Conservation (phyloP, 2,329 filamentous ascomycete genomes). For the Sporothrix globosa region DNA sequence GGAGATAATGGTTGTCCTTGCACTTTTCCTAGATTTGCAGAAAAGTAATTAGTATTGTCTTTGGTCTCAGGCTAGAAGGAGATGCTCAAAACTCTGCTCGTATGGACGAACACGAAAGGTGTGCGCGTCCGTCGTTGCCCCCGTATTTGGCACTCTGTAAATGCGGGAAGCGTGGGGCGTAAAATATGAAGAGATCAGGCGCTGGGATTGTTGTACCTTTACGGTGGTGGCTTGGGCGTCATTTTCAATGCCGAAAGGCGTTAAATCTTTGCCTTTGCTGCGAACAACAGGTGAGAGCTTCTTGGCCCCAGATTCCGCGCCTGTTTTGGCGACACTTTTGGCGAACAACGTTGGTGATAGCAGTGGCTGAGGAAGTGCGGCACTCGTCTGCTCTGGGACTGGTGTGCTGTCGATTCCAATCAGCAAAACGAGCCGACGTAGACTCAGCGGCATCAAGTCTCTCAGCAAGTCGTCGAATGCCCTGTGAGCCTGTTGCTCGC, state of each 20-base stretch:
- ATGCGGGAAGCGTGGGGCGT: not conserved
- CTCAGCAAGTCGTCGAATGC: not conserved
- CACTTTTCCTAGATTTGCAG: not conserved
- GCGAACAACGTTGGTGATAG: not conserved
- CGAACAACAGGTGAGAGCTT: no score
- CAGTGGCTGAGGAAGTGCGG: not conserved
- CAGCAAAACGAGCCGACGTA: not conserved
- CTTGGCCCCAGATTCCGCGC: not conserved
- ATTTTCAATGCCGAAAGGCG: not conserved
- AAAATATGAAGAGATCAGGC: not conserved
- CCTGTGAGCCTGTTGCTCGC: slow-evolving; percentile 1
- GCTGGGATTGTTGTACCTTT: not conserved
- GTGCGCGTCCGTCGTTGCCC: not conserved
- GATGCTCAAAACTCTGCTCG: not conserved
- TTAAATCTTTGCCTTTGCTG: not conserved
- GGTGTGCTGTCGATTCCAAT: not conserved
- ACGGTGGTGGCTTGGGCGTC: not conserved
- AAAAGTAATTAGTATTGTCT: not conserved
- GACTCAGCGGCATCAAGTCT: not conserved
- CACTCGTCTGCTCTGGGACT: not conserved
- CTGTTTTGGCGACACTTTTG: not conserved
- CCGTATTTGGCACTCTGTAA: not conserved
- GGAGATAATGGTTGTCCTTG: not conserved
- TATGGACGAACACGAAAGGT: not conserved
- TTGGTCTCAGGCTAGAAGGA: not conserved